Evolutionary conservation across 352 stramenopile genomes (phyloP).

Genomic region (Phytophthora foliorum): DNA sequence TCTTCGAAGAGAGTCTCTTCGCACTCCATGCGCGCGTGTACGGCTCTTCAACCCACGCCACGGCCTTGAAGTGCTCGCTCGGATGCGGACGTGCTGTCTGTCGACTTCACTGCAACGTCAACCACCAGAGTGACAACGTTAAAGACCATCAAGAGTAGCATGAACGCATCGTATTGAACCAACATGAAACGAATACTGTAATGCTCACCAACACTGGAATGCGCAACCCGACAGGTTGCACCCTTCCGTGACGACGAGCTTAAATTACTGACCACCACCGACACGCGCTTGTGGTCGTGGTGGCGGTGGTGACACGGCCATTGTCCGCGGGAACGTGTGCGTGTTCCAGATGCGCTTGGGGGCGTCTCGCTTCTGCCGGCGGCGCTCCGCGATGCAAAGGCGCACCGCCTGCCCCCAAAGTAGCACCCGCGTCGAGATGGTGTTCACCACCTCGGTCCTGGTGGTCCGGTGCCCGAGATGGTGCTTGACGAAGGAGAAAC

Average conservation of each 20-base stretch:
- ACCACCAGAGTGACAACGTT: not conserved
- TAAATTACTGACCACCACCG: slow-evolving; percentile 32
- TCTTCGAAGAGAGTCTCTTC: no score
- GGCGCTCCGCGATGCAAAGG: slow-evolving; percentile 57
- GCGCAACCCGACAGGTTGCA: slow-evolving; percentile 16
- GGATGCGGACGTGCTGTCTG: slow-evolving; percentile 9
- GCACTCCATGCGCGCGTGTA: slow-evolving; percentile 10
- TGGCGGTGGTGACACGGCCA: slow-evolving; percentile 21
- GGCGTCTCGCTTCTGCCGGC: slow-evolving; percentile 39
- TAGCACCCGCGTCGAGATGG: slow-evolving; percentile 73
- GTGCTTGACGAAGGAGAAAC: slow-evolving; percentile 77
- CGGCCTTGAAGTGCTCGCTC: slow-evolving; percentile 6
- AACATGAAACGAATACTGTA: slow-evolving; percentile 6
- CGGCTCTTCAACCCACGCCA: not conserved
- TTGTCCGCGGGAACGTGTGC: slow-evolving; percentile 43
- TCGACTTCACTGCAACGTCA: not conserved
- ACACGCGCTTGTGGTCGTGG: slow-evolving; percentile 18
- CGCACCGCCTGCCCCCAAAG: slow-evolving; percentile 71
- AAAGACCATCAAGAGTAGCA: not conserved
- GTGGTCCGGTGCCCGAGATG: slow-evolving; percentile 55
- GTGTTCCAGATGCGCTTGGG: slow-evolving; percentile 52
- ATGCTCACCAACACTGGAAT: slow-evolving; percentile 20
- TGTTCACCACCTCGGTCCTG: slow-evolving; percentile 62
- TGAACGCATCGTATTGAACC: not conserved
- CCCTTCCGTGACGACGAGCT: slow-evolving; percentile 18